Base-by-base conservation (phyloP, 768 basidiomycete species). In the Kwoniella newhampshirensis region DNA sequence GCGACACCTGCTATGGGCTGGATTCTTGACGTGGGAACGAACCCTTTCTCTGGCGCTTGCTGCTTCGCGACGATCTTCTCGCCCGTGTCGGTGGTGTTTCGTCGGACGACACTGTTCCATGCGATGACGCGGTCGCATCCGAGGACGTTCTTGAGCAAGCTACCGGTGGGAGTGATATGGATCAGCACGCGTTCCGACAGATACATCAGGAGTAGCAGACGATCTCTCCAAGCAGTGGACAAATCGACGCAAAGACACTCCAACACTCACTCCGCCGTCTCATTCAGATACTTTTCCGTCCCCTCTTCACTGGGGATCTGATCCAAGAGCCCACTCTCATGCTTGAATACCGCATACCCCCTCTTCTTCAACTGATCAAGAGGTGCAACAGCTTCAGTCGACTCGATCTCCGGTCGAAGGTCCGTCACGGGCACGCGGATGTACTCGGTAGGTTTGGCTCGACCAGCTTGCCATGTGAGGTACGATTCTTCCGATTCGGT, bases 41-140 rank as follows among this genome's bases (percentile, higher is more conserved):
- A 63, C 1, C 47, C 57, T 44, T 65, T 58, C 39, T 65, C 64
- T 6, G 64, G 64, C 11, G 25, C 60, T 49, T 65, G 39, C 28
- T 65, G 64, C 25, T 47, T 49, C 7, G 27, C 43, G 15, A 65
- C 60, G 35, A 35, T 27, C 51, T 65, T 62, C 13, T 52, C 37
- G 35, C 54, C 46, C 18, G 39, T 37, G 7, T 44, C 42, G 9
- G 43, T 30, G 21, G 45, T 28, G 20, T 60, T 57, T 56, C 49
- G 39, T 39, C 66, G 27, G 25, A 50, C 27, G 17, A 64, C 63
- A 11, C 60, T 62, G 47, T 68, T 68, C 66, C 66, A 68, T 17
- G 66, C 63, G 18, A 68, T 62, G 25, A 68, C 63, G 15, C 48
- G 18, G 13, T 57, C 32, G 21, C 53, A 54, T 15, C 60, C 60